These are phyloP conservation scores for Fusarium sublunatum DNA, from an alignment of 2,329 filamentous ascomycete species.

Conservation along the genomic window DNA sequence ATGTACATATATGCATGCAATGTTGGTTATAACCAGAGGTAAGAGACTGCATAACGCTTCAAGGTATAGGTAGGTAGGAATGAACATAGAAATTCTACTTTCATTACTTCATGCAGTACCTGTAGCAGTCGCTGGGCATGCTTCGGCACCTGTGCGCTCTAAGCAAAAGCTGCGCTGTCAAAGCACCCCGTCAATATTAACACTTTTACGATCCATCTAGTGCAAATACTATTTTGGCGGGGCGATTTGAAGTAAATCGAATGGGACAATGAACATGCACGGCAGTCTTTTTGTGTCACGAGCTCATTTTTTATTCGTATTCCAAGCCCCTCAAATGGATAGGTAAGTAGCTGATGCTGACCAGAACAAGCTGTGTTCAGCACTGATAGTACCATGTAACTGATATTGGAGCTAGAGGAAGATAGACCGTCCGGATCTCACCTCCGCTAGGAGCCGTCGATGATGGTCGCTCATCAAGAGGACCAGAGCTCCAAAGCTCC, in stretches of 20 bases:
- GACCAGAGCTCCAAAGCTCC: slow-evolving; percentile 17
- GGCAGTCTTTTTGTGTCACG: slow-evolving; percentile 25
- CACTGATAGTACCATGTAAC: not conserved
- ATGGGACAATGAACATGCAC: slow-evolving; percentile 28
- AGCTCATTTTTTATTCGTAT: slow-evolving; percentile 28
- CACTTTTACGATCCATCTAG: slow-evolving; percentile 26
- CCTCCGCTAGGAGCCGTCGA: slow-evolving; percentile 38
- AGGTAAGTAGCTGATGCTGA: not conserved
- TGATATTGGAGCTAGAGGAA: slow-evolving; percentile 6
- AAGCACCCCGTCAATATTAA: slow-evolving; percentile 26
- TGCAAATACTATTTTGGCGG: slow-evolving; percentile 34
- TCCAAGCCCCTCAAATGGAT: slow-evolving; percentile 5
- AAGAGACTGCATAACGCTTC: not conserved
- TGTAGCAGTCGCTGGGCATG: no score
- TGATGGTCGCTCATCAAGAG: slow-evolving; percentile 34
- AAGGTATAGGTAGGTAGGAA: no score
- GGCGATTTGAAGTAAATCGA: slow-evolving; percentile 6
- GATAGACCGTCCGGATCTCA: slow-evolving; percentile 36
- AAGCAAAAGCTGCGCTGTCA: slow-evolving; percentile 19
- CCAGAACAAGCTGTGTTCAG: not conserved
- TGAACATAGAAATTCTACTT: no score
- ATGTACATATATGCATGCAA: no score
- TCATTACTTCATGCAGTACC: no score
- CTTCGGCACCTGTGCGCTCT: slow-evolving; percentile 18
- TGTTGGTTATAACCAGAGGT: not conserved